Evolutionary conservation across 164 flowering plant genomes (phyloP), one percentile per base, ranked within the genome.

Genomic region (Dillenia suffruticosa): DNA sequence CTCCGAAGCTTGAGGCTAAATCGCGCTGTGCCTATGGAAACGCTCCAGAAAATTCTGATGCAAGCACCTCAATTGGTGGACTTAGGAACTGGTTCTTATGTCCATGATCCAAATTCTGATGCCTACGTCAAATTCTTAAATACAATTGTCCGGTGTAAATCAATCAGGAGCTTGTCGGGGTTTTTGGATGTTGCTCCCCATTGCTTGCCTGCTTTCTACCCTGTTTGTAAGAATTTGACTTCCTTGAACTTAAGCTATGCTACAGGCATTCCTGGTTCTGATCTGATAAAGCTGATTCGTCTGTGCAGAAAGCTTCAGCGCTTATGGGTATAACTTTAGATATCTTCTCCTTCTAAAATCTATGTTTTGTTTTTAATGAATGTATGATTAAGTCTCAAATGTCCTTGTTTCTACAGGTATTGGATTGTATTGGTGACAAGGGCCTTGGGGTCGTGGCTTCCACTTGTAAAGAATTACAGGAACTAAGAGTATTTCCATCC

Each of bases 241-340:
- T 82, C 90, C 13, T 73, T 91, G 74, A 91, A 91, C 73, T 73
- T 91, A 68, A 91, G 97, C 67, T 91, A 88, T 64, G 86, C 96
- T 12, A 74, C 89, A 1, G 84, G 89, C 26, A 76, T 88, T 65
- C 74, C 57, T 53, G 73, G 83, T 12, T 15, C 19, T 9, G 84
- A 80, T n/a, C 86, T 88, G 32, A 75, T 74, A 54, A 80, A 77
- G 80, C 68, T 91, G 9, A 74, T 91, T 65, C 68, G 64, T 9
- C 76, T 79, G 49, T 91, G 96, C 70, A 70, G 45, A 51, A 88
- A 84, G 63, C 84, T 91, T 67, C 90, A 85, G 68, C 85, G 92
- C 14, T 62, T 91, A 59, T 91, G 93, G 97, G 97, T 91, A 50
- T 15, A 19, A 67, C 56, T 63, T 64, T 52, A 45, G 19, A 45